phyloP scores from a whole-genome alignment of 1,284 basidiomycete species.

The Apiotrichum gamsii region DNA sequence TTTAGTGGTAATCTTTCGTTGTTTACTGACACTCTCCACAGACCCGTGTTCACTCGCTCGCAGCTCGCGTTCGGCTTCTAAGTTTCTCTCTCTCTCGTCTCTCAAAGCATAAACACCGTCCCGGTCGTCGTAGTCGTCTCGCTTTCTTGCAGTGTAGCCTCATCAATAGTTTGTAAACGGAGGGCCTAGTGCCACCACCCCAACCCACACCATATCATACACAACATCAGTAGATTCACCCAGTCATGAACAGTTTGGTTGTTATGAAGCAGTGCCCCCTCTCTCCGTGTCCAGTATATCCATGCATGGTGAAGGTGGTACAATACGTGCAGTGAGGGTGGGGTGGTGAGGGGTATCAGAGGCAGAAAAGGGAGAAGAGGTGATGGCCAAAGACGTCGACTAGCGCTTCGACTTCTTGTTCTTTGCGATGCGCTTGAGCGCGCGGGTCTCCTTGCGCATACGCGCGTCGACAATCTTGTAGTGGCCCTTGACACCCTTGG shows the following conservation, averaged over 20 bases:
- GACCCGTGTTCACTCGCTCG: slow-evolving; percentile 77
- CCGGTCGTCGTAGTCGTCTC: no score
- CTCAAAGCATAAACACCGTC: no score
- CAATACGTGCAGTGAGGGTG: slow-evolving; percentile 2
- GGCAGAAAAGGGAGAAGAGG: background rate
- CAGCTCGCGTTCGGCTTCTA: slow-evolving; percentile 84
- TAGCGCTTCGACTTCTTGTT: slow-evolving; percentile 28
- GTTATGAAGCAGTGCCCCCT: background rate
- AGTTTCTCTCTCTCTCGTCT: slow-evolving; percentile 1
- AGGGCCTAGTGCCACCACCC: no score
- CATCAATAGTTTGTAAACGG: no score
- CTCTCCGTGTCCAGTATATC: background rate
- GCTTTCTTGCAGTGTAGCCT: no score
- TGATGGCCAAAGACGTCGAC: background rate
- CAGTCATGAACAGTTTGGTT: no score
- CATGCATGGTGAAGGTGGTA: slow-evolving; percentile 16
- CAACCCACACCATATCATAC: no score
- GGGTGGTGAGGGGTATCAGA: background rate
- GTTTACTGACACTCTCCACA: slow-evolving; percentile 61
- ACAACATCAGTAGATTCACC: no score
- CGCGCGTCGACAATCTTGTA: slow-evolving; percentile 80
- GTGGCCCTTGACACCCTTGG: slow-evolving; percentile 89
- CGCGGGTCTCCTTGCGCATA: slow-evolving; percentile 45
- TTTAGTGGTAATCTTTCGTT: slow-evolving; percentile 76
- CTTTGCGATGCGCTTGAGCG: slow-evolving; percentile 40